phyloP scores from a whole-genome alignment of 148 eudicot species.

The Heliosperma pusillum region DNA sequence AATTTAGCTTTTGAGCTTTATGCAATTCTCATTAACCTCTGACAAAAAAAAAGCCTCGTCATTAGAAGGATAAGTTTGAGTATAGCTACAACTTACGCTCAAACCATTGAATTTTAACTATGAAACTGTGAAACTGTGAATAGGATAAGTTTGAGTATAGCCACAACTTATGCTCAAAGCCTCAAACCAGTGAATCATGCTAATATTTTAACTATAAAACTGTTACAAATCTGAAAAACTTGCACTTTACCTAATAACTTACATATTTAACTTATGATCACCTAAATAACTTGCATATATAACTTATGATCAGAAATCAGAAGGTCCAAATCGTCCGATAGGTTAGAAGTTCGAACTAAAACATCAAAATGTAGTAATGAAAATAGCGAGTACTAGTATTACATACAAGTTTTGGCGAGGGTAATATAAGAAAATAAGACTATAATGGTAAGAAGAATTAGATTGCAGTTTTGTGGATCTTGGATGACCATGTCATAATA shows the following conservation, averaged over 20 bases:
- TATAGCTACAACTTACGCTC: no score
- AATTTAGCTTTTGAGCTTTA: background rate
- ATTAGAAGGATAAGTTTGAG: background rate
- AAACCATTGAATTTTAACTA: no score
- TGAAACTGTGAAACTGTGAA: no score
- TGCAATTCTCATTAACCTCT: background rate
- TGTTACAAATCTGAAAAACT: no score
- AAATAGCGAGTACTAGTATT: background rate
- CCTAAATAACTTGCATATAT: no score
- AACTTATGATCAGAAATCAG: background rate
- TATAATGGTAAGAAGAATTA: background rate
- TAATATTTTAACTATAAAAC: no score
- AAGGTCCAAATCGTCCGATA: no score
- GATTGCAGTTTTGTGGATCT: background rate
- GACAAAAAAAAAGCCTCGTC: background rate
- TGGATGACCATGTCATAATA: background rate
- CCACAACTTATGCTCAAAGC: background rate
- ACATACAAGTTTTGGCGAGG: background rate
- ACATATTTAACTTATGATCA: background rate
- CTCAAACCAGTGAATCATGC: no score
- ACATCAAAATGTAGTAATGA: background rate
- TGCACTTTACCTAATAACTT: no score
- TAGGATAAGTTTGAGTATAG: background rate
- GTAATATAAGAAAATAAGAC: background rate
- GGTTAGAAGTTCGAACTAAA: background rate